Evolutionary conservation across 352 stramenopile genomes (phyloP).

Genomic region (Phytophthora uliginosa): DNA sequence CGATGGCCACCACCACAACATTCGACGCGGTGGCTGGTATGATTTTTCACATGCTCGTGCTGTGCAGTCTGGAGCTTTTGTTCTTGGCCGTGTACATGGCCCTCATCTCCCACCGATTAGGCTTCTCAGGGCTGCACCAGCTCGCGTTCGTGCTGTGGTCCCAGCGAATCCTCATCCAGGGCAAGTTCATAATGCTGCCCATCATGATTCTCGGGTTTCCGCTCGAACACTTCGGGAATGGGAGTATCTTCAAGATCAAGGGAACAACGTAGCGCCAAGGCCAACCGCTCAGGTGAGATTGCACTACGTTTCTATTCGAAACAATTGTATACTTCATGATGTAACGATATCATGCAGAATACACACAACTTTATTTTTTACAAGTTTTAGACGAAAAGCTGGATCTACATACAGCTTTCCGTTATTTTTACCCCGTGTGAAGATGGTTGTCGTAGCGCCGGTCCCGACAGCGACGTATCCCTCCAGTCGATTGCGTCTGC

Average conservation of each 20-base stretch:
- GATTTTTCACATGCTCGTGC: constrained; percentile 14
- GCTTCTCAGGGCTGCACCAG: constrained; percentile 15
- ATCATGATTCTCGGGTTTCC: constrained; percentile 38
- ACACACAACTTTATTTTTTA: too few species aligned
- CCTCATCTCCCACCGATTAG: constrained; percentile 5
- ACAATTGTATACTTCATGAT: too few species aligned
- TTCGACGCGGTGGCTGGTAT: constrained; percentile 13
- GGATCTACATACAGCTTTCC: too few species aligned
- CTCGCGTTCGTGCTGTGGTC: constrained; percentile 38
- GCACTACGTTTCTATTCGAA: too few species aligned
- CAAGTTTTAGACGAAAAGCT: too few species aligned
- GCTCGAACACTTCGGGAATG: constrained; percentile 34
- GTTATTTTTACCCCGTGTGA: too few species aligned
- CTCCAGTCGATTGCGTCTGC: too few species aligned
- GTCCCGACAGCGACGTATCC: too few species aligned
- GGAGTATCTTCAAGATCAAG: constrained; percentile 20
- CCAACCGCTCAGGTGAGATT: too few species aligned
- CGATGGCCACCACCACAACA: constrained; percentile 19
- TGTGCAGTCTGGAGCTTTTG: constrained; percentile 28
- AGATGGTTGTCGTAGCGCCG: too few species aligned
- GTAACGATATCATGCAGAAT: too few species aligned
- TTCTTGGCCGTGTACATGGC: constrained; percentile 30
- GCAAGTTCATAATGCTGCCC: constrained; percentile 27
- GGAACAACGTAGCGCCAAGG: not conserved
- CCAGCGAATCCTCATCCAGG: constrained; percentile 33